A percentile compares a stretch with the other conserved stretches of the same genome.
Conservation (phyloP, 1,284 basidiomycete genomes). For the Tylopilus sp. region DNA sequence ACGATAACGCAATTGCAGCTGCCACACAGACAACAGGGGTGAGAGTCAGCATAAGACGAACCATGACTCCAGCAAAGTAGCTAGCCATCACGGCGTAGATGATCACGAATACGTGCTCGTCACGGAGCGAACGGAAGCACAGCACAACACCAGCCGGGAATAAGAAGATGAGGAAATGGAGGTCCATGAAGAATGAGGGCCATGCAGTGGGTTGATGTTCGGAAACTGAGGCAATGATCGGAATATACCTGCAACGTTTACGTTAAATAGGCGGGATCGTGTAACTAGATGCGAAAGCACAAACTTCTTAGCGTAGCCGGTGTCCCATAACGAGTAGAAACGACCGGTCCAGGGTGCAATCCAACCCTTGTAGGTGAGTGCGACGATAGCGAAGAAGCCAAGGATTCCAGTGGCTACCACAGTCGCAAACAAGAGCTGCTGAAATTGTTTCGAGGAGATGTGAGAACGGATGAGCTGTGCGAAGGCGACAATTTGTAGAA, state of each 20-base stretch:
- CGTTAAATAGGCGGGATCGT: slow-evolving; percentile 8
- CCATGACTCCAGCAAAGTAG: slow-evolving; percentile 99
- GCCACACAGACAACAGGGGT: slow-evolving; percentile 91
- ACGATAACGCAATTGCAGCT: slow-evolving; percentile 88
- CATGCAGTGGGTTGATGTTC: slow-evolving; percentile 99
- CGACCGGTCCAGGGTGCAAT: slow-evolving; percentile 99
- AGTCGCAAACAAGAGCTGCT: slow-evolving; percentile 68
- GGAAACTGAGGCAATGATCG: slow-evolving; percentile 99
- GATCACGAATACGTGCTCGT: slow-evolving; percentile 99
- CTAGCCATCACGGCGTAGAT: slow-evolving; percentile 95
- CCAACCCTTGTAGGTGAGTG: slow-evolving; percentile 90
- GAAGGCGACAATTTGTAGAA: slow-evolving; percentile 96
- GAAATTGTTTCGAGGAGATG: slow-evolving; percentile 92
- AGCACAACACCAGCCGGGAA: slow-evolving; percentile 96
- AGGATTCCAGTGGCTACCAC: slow-evolving; percentile 73
- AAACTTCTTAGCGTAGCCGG: slow-evolving; percentile 95
- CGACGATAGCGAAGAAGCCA: slow-evolving; percentile 67
- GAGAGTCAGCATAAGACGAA: slow-evolving; percentile 90
- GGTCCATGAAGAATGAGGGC: slow-evolving; percentile 99
- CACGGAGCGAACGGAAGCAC: slow-evolving; percentile 91
- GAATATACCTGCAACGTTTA: slow-evolving; percentile 69
- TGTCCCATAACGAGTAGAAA: slow-evolving; percentile 99
- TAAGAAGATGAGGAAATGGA: slow-evolving; percentile 95
- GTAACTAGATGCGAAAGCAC: slow-evolving; percentile 22
- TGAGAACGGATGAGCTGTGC: slow-evolving; percentile 86